Percentiles rank a stretch among this genome's conserved stretches.
These are phyloP conservation scores for Gentiana dahurica DNA, from an alignment of 257 asterid genomes.

Conservation along the genomic window DNA sequence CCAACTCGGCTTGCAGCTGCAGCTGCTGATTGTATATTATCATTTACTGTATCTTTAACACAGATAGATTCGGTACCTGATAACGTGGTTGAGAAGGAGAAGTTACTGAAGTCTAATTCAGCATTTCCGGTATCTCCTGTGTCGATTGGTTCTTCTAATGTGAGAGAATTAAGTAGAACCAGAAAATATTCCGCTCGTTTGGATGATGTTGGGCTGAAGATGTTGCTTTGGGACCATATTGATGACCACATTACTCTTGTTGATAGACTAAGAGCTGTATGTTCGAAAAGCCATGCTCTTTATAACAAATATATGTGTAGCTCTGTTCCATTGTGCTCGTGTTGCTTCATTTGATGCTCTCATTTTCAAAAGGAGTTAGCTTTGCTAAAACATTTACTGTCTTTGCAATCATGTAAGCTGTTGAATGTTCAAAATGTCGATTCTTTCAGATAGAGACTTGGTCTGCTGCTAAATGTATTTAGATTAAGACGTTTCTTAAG, in stretches of 20 bases:
- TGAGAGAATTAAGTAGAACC: conserved; percentile 23
- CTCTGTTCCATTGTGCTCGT: neutral
- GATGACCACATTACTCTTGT: conserved; percentile 54
- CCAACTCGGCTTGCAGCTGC: conserved; percentile 92
- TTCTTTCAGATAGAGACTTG: neutral
- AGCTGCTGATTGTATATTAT: conserved; percentile 75
- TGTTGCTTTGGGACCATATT: conserved; percentile 66
- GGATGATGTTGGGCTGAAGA: conserved; percentile 41
- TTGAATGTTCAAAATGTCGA: neutral
- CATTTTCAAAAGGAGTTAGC: neutral
- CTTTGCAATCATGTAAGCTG: neutral
- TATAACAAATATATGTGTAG: neutral
- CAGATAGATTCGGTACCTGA: conserved; percentile 28
- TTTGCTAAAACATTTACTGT: neutral
- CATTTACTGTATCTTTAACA: conserved; percentile 65
- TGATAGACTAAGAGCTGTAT: conserved; percentile 64
- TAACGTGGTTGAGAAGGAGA: conserved; percentile 33
- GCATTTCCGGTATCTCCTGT: conserved; percentile 21
- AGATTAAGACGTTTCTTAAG: neutral
- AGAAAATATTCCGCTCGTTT: conserved; percentile 30
- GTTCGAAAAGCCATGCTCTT: conserved; percentile 13
- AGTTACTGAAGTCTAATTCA: conserved; percentile 19
- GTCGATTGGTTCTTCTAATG: conserved; percentile 21
- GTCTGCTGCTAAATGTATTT: conserved; percentile 2
- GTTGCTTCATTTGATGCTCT: neutral